Base-by-base conservation (phyloP, 2,329 filamentous ascomycete species). In the Alternaria novae-zelandiae region DNA sequence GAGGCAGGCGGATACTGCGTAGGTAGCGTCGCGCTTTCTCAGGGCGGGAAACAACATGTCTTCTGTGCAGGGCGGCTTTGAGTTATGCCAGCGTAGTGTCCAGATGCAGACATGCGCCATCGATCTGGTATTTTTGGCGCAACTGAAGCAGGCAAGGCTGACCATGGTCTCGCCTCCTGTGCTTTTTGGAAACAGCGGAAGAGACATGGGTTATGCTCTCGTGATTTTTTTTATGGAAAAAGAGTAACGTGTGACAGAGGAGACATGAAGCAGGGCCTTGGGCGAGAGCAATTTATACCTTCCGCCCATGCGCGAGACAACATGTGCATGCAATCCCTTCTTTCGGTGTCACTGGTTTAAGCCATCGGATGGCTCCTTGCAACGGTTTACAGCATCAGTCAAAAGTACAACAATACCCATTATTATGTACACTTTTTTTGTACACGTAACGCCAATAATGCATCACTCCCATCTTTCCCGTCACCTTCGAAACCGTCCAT, bases 391-490 rank as follows among this genome's bases (percentile, higher is more conserved):
- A 51, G 3, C 3, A 36, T 0, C 2, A 5, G 20, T 41, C 28
- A 53, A 53, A 7, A 41, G 49, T 53, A 53, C 30, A 53, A 41
- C 20, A 53, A 53, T 41, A 13, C 28, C 49, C 9, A 53, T 53
- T 53, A 53, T 25, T 36, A 53, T 53, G 49, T 53, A 41, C 49
- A 41, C 10, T 53, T 53, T 53, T 51, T 41, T 13, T 53, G 49
- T 53, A 41, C 49, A 53, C 49, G 20, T 25, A 53, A 41, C 49
- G 49, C 49, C 49, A 25, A 41, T 25, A 41, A 53, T 53, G 49
- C 49, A 53, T 53, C 8, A 13, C 13, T 53, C 9, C 28, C 17
- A 53, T 53, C 13, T 32, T 21, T 23, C 17, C 21, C 20, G 5
- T 17, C 30, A 8, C 2, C 49, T 41, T 41, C 13, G 20, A 36